Evolutionary conservation across 176 grass and related monocot genomes (phyloP), one percentile per base, ranked within the genome.

Genomic region (Musa troglodytarum): DNA sequence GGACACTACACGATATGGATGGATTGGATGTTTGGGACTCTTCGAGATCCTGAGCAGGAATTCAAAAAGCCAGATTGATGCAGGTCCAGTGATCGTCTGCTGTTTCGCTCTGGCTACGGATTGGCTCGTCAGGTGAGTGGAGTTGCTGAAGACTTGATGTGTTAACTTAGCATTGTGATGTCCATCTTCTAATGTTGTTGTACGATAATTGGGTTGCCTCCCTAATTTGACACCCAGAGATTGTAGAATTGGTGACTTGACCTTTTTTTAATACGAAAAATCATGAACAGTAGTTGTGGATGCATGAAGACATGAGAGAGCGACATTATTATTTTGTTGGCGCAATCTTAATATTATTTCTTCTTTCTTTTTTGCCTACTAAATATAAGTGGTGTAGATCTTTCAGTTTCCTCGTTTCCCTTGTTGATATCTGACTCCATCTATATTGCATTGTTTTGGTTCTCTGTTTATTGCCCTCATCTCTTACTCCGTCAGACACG

Each of bases 1-100:
- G 91, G 96, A n/a, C 96, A 99, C 78, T 99, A 86, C 77, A 99
- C 96, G 26, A 63, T 99, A 69, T 92, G 84, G 86, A 91, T 99
- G 86, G 96, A 99, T 79, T 92, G 91, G 96, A 80, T 99, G 88
- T 99, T 99, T 62, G 86, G 90, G 61, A 99, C 88, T 9, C 86
- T 99, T 72, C 76, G 83, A n/a, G 88, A 92, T 58, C 96, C 96
- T 17, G 88, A 88, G 72, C 84, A 89, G 49, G 85, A 87, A 0
- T 13, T 81, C 55, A 95, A 86, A 82, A 84, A 92, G 74, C 81
- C 71, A n/a, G 86, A 87, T 23, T 65, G 23, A 53, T 73, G 49
- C 56, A 73, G 69, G 49, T 25, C 12, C 12, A 49, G 15, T 51
- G 49, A 23, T 16, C 19, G 20, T 65, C 17, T 65, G 24, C 34